Conservation (phyloP, 2,329 filamentous ascomycete genomes). For the Immersiporthe knoxdaviesiana region DNA sequence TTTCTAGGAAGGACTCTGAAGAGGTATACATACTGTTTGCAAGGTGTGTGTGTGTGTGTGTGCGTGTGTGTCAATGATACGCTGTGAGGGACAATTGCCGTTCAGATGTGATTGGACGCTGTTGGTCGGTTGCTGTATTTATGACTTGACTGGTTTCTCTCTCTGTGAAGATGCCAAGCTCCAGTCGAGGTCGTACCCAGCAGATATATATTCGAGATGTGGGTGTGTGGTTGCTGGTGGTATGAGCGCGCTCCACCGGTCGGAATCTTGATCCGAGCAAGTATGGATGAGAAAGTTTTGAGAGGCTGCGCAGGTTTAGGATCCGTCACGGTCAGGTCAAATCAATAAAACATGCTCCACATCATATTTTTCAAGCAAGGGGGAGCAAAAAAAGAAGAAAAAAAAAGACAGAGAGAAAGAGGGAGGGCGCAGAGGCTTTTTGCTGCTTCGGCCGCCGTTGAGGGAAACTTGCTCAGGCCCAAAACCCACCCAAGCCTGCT, state of each 20-base stretch:
- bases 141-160: background rate
- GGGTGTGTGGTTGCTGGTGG: too few relatives aligned
- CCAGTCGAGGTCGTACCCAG: background rate
- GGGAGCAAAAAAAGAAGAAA: too few relatives aligned
- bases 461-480: slow-evolving; percentile 26
- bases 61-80: background rate
- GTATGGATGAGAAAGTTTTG: background rate
- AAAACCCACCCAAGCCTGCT: background rate
- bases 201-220: background rate
- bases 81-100: background rate
- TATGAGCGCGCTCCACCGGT: background rate
- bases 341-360: slow-evolving; percentile 19
- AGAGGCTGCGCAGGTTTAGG: slow-evolving; percentile 23
- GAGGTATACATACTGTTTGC: background rate
- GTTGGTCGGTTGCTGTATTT: background rate
- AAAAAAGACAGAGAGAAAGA: too few relatives aligned
- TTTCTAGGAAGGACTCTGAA: background rate
- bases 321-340: background rate
- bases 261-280: slow-evolving; percentile 8
- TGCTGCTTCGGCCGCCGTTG: slow-evolving; percentile 1
- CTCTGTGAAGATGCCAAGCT: background rate
- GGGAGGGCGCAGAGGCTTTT: slow-evolving; percentile 13
- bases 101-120: background rate
- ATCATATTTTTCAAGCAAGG: background rate
- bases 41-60: background rate